Evolutionary conservation across 2,329 filamentous ascomycete species (phyloP), one percentile per base, ranked within the genome.

Genomic region (Hypoxylon sp.): DNA sequence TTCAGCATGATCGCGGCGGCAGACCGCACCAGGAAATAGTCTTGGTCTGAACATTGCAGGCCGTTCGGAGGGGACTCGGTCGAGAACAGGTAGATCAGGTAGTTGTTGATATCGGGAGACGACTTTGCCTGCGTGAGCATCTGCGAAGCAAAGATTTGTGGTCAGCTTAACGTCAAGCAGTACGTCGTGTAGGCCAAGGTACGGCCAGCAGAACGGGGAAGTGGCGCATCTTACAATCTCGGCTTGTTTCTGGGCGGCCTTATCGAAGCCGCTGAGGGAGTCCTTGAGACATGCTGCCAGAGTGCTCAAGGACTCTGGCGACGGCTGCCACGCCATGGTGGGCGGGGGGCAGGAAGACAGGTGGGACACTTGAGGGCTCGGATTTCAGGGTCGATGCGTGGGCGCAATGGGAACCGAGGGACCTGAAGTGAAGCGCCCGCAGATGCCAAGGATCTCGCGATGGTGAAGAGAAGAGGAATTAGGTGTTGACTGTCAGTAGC

Each of bases 31-130:
- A 91, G 79, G 73, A 89, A 84, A 78, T 92, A 88, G 72, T 90
- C 81, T 63, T 82, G 71, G 65, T 80, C 70, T 48, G 81, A 83
- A 67, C 85, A 83, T 66, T 80, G 79, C 71, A 90, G 79, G 62
- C 81, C 86, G 54, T 80, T 76, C 42, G 89, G 85, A 47, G 82
- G 79, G 63, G 87, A 82, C 54, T 85, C 74, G 68, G 85, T 92
- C 58, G 90, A 91, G 76, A 96, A 91, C 62, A 99, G 85, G 76
- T 90, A 97, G 67, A 91, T 90, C 40, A 99, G 87, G 76, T 99
- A 99, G 78, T 98, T 98, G 80, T 96, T 94, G 80, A 97, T 91
- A 74, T 98, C 94, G 45, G 93, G 93, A 9, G 91, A 95, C 48
- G 82, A 79, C 74, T 91, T 96, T 60, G 94, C 95, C 78, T 96